Base-by-base conservation (phyloP, 306 rosid genomes). In the Crotalaria pallida region DNA sequence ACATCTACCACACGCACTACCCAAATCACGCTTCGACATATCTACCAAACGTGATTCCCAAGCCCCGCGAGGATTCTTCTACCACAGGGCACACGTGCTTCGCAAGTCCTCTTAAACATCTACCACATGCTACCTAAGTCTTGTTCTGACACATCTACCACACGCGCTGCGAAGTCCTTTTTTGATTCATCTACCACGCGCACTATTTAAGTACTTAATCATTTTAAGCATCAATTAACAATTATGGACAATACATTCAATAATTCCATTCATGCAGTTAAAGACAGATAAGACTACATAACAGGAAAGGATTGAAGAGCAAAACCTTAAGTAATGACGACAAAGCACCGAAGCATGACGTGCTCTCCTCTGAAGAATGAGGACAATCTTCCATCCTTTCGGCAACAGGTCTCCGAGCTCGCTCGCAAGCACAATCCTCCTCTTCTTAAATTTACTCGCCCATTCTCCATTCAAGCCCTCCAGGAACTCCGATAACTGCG, bases 301-400 rank as follows among this genome's bases (percentile, higher is more conserved):
- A 56, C 8, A 31, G 36, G 36, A 60, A 44, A 27, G 65, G 74
- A 61, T 36, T 55, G 77, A 43, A 59, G 72, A 38, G 67, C 51
- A 59, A 52, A 75, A 90, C 96, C 96, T 90, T 82, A 84, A 45
- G 71, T 86, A 86, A 78, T 84, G 82, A 74, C 90, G 85, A 74
- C 96, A 87, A 70, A 75, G 18, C 23, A 83, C 49, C 18, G 77
- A 79, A 16, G 72, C 73, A 1, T 27, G 86, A 22, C 80, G 80
- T 24, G 81, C 90, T 69, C 74, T 77, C 73, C 67, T 88, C 83
- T 78, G 69, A 59, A 88, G 65, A 73, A 73, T 44, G 22, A 89
- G 83, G 70, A 87, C 31, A n/a, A 92, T 76, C 79, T 83, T 87
- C 92, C 96, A 87, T 7, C 85, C 85, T 13, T 49, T 19, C 1